These are phyloP conservation scores for Colletotrichum sublineola DNA, from an alignment of 2,329 filamentous ascomycete species.

Conservation along the genomic window DNA sequence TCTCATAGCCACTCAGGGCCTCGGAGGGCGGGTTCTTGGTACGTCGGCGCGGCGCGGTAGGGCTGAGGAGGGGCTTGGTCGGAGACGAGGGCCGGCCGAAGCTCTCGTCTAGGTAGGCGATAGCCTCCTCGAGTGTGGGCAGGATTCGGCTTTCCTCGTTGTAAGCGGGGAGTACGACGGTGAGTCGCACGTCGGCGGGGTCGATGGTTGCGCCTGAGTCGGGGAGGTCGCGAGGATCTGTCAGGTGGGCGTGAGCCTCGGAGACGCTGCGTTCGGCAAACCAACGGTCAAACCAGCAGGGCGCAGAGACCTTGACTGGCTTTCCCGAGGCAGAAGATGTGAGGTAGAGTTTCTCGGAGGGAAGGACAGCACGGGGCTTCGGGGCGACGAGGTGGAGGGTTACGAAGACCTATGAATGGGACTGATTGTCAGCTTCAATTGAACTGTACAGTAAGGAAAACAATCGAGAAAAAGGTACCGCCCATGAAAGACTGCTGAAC, in stretches of 20 bases:
- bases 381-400: slow-evolving; percentile 83
- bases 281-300: slow-evolving; percentile 90
- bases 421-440: slow-evolving; percentile 20
- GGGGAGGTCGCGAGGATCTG: slow-evolving; percentile 53
- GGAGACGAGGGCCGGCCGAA: slow-evolving; percentile 69
- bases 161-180: slow-evolving; percentile 93
- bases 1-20: slow-evolving; percentile 81
- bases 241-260: slow-evolving; percentile 52
- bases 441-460: not conserved
- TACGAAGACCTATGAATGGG: slow-evolving; percentile 65
- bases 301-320: slow-evolving; percentile 66
- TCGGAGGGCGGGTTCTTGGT: slow-evolving; percentile 54
- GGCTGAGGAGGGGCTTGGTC: slow-evolving; percentile 34
- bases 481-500: not conserved
- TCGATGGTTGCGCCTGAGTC: slow-evolving; percentile 73
- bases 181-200: slow-evolving; percentile 85
- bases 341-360: slow-evolving; percentile 87
- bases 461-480: not conserved
- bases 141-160: slow-evolving; percentile 90
- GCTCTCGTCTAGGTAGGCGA: slow-evolving; percentile 83
- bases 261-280: slow-evolving; percentile 70
- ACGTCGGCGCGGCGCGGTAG: slow-evolving; percentile 47
- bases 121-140: slow-evolving; percentile 90
- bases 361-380: slow-evolving; percentile 78
- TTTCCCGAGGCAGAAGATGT: slow-evolving; percentile 76